These are phyloP conservation scores for Bertia moriformis DNA, from an alignment of 2,329 filamentous ascomycete genomes.

Conservation along the genomic window DNA sequence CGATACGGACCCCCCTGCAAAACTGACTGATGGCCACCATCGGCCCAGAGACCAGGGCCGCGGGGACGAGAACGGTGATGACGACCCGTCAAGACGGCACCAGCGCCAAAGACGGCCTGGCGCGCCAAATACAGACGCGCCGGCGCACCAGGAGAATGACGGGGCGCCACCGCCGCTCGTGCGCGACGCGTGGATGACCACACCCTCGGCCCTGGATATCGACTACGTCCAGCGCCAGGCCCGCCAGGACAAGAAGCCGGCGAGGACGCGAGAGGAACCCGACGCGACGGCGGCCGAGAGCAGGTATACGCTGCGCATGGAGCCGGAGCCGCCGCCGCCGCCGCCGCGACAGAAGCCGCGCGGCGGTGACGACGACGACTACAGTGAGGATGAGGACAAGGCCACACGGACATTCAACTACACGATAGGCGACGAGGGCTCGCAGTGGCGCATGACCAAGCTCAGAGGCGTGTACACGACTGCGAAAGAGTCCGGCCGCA, in stretches of 20 bases:
- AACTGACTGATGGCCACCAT: too few species aligned
- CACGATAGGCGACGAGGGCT: slow-evolving; percentile 75
- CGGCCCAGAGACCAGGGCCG: slow-evolving; percentile 10
- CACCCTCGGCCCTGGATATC: slow-evolving; percentile 65
- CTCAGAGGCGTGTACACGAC: slow-evolving; percentile 71
- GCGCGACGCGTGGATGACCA: slow-evolving; percentile 90
- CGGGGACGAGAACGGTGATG: slow-evolving; percentile 13
- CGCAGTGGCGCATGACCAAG: slow-evolving; percentile 92
- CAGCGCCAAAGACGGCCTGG: slow-evolving; percentile 25
- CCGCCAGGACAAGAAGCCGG: slow-evolving; percentile 24
- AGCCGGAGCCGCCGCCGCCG: neutral
- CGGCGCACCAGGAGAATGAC: slow-evolving; percentile 33
- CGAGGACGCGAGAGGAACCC: too few species aligned
- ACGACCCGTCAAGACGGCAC: slow-evolving; percentile 13
- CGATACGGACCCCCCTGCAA: too few species aligned
- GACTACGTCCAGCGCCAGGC: slow-evolving; percentile 60
- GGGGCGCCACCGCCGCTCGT: slow-evolving; percentile 23
- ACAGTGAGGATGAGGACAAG: too few species aligned
- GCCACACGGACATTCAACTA: slow-evolving; percentile 49
- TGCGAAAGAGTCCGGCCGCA: slow-evolving; percentile 57
- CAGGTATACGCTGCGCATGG: neutral
- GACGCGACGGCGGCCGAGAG: neutral
- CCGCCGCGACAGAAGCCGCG: too few species aligned
- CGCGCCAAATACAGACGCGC: slow-evolving; percentile 33
- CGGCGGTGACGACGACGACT: too few species aligned